Base-by-base conservation (phyloP, 176 grass and related monocot genomes). In the Alopecurus myosuroides region DNA sequence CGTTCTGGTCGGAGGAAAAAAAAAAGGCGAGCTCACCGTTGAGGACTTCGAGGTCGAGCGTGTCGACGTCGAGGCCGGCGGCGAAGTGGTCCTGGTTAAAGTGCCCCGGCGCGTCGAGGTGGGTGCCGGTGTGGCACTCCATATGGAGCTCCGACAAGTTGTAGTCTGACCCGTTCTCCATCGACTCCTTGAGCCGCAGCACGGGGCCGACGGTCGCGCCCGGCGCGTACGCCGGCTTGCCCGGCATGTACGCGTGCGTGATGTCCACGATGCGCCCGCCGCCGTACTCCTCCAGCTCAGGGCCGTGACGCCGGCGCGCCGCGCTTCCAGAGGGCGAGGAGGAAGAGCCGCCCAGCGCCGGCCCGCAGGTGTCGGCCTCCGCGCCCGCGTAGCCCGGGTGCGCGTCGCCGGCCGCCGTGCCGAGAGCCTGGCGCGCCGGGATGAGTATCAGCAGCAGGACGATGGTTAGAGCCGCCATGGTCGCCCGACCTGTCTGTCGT, bases 11-110 rank as follows among this genome's bases (percentile, higher is more conserved):
- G 40, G 40, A 42, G 40, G 11, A 42, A 8, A 42, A 42, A 42
- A 8, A 42, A 42, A 10, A 42, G 40, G 40, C 12, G 44, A 45
- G 29, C 42, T 11, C 75, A 96, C 89, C 91, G 53, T 93, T 97
- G 77, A 97, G 91, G 74, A 93, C 88, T 10, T 91, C 84, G 57
- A 97, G 91, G 80, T 93, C 94, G 76, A 97, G 94, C 20, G 85
- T 87, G 82, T 97, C 94, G 39, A 97, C 83, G 77, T 97, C 94
- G 41, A 85, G 86, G 40, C 94, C 89, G 46, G 86, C 89, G 42
- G 77, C 91, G 70, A 89, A 97, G 56, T 93, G 81, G 26, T 3
- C 80, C 76, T 89, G 86, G 77, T 82, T 91, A 4, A 85, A 85
- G 77, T 94, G 92, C 0, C 92, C 84, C 44, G 92, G 92, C 79